Conservation (phyloP, 192 early-diverging fungal genomes). For the Pilobolus umbonatus region DNA sequence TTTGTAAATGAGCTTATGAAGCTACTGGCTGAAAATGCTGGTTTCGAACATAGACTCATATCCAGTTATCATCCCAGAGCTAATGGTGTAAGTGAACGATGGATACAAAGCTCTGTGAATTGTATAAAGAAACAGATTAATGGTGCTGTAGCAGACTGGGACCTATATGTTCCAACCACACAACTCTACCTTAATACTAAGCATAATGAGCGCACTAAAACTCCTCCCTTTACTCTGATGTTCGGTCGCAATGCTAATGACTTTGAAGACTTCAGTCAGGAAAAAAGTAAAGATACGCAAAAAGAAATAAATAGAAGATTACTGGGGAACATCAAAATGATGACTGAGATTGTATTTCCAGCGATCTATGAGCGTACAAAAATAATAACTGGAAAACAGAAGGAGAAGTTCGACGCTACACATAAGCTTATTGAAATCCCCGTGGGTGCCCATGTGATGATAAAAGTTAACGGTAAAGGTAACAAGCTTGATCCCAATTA, state of each 20-base stretch:
- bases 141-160: slow-evolving; percentile 26
- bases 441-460: not conserved
- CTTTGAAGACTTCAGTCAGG: slow-evolving; percentile 14
- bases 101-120: slow-evolving; percentile 19
- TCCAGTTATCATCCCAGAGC: slow-evolving; percentile 38
- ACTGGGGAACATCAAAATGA: not conserved
- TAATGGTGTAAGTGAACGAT: slow-evolving; percentile 42
- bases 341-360: not conserved
- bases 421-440: not conserved
- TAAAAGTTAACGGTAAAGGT: not conserved
- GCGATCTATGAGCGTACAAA: not conserved
- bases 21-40: slow-evolving; percentile 1
- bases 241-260: slow-evolving; percentile 33
- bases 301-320: not conserved
- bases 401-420: not conserved
- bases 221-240: slow-evolving; percentile 39
- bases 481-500: not conserved
- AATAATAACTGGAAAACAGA: not conserved
- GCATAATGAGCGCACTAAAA: slow-evolving; percentile 22
- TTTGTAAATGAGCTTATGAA: slow-evolving; percentile 35
- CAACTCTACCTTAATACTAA: slow-evolving; percentile 37
- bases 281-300: not conserved
- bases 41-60: slow-evolving; percentile 30
- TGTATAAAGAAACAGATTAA: slow-evolving; percentile 29
- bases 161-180: slow-evolving; percentile 27